Evolutionary conservation across 2,329 filamentous ascomycete species (phyloP), one percentile per base, ranked within the genome.

Genomic region (Fusarium neocosmosporiellum): DNA sequence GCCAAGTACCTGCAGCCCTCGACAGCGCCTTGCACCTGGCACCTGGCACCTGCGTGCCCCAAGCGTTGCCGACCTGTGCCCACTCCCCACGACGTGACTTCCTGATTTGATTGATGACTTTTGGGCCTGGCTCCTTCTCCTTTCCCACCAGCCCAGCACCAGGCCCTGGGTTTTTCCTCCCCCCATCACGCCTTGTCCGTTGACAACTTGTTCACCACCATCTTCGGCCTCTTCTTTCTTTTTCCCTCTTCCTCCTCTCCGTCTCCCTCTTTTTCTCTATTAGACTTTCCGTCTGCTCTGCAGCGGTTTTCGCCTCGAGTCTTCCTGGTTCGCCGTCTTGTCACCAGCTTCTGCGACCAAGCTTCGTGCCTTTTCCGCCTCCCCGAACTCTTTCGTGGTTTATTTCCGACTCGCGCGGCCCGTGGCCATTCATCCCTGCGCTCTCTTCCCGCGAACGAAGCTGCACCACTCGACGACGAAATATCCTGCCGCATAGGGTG

Each of bases 381-480:
- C 72, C 59, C 72, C 75, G 75, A 78, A 75, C 61, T 63, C 72
- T 76, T 70, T 70, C 69, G 75, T 76, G 76, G 75, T 77, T 71
- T 69, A 70, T 72, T 75, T 65, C 72, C 75, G 70, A 76, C 67
- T 69, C 66, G 63, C 69, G 74, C 73, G 68, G 68, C 68, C 67
- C 64, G 76, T 69, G 71, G 66, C 69, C 55, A 72, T 50, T 53
- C 68, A 70, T 59, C 69, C 69, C 66, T 75, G 71, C 75, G 74
- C 71, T 68, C 62, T 66, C 60, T 72, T 59, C 43, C 63, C 50
- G 27, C 46, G 59, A 67, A 72, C 73, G 67, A 78, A 66, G 67
- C 59, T 60, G 33, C 62, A 70, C 46, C 69, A 59, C 65, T 70
- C 60, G 62, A 68, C 68, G 59, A 71, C 68, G 46, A 74, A 73